Evolutionary conservation across 352 stramenopile species (phyloP).

Genomic region (Globisporangium middletonii): DNA sequence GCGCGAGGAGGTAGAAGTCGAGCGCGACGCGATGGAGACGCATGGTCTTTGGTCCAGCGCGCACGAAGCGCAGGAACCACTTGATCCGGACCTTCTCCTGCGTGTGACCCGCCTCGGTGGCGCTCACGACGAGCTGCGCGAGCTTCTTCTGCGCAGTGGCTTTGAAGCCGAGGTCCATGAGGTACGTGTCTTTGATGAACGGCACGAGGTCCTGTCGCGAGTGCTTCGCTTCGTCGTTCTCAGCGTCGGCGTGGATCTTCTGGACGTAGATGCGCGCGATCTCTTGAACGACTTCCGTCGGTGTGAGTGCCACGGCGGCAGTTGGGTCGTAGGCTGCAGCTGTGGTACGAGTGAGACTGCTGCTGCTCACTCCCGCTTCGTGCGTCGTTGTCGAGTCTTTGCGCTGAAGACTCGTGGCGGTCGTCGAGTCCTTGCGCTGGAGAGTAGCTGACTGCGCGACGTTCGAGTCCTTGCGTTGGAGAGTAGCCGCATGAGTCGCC

Average conservation of each 20-base stretch:
- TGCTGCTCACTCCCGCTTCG: neutral
- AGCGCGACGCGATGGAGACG: slow-evolving; percentile 32
- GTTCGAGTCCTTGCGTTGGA: no score
- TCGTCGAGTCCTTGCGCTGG: slow-evolving; percentile 4
- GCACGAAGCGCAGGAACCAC: slow-evolving; percentile 62
- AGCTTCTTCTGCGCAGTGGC: slow-evolving; percentile 48
- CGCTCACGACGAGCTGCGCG: slow-evolving; percentile 33
- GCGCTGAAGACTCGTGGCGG: neutral
- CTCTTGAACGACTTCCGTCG: slow-evolving; percentile 36
- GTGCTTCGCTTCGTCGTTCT: slow-evolving; percentile 25
- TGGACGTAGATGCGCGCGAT: slow-evolving; percentile 57
- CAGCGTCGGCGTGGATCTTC: slow-evolving; percentile 43
- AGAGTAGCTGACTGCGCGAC: neutral
- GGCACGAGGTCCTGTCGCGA: slow-evolving; percentile 39
- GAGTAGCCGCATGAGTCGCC: no score
- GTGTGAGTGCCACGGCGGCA: slow-evolving; percentile 6
- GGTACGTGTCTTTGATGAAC: slow-evolving; percentile 53
- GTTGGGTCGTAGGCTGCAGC: neutral
- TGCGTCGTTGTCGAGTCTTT: slow-evolving; percentile 1
- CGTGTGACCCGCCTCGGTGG: slow-evolving; percentile 27
- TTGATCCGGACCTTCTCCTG: slow-evolving; percentile 53
- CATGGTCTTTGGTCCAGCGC: slow-evolving; percentile 13
- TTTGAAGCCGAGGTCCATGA: slow-evolving; percentile 64
- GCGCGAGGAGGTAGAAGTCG: slow-evolving; percentile 48
- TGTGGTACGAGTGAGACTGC: neutral